Conservation (phyloP, 2,329 filamentous ascomycete genomes). For the Claviceps sp. region DNA sequence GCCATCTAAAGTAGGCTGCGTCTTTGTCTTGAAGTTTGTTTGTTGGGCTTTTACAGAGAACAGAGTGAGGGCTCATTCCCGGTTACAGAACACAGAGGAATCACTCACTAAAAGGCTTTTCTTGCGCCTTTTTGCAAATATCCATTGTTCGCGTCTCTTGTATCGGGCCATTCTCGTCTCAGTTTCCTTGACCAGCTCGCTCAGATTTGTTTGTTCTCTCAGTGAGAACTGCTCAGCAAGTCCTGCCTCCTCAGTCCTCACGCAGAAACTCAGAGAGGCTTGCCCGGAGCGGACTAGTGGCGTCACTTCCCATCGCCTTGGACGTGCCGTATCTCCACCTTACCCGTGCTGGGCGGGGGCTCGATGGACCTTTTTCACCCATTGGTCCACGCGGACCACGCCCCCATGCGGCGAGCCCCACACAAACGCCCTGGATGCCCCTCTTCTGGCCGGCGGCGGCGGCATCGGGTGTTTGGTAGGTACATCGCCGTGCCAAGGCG, state of each 20-base stretch:
- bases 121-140: too few relatives aligned
- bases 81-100: too few relatives aligned
- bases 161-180: too few relatives aligned
- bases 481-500: background rate
- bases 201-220: too few relatives aligned
- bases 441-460: background rate
- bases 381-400: background rate
- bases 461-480: background rate
- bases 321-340: conserved; percentile 5
- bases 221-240: background rate
- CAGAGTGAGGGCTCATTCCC: too few relatives aligned
- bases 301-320: background rate
- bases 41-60: too few relatives aligned
- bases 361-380: background rate
- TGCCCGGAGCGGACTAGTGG: background rate
- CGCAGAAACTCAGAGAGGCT: background rate
- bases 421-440: background rate
- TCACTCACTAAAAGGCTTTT: too few relatives aligned
- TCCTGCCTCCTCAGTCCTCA: too few relatives aligned
- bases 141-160: too few relatives aligned
- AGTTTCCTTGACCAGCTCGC: too few relatives aligned
- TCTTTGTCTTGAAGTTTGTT: too few relatives aligned
- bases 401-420: background rate
- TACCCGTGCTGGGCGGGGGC: conserved; percentile 1
- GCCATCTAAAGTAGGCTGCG: too few relatives aligned